These are phyloP conservation scores for Fusarium nisikadoi DNA, from an alignment of 2,329 filamentous ascomycete genomes.

Conservation along the genomic window DNA sequence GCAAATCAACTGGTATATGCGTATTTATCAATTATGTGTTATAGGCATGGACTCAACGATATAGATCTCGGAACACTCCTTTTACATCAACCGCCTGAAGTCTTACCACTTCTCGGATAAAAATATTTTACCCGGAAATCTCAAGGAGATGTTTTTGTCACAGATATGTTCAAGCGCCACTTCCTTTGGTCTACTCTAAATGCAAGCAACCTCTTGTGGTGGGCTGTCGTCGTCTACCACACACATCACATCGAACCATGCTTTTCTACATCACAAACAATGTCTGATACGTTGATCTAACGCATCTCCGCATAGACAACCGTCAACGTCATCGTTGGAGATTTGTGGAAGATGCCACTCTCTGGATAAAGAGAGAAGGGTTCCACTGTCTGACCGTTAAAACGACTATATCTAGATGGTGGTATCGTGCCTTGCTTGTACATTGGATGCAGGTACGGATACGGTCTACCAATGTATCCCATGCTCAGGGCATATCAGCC, in stretches of 20 bases:
- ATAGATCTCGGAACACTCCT: constrained; percentile 2
- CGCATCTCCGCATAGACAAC: constrained; percentile 1
- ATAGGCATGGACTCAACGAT: constrained; percentile 16
- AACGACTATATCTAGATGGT: not conserved
- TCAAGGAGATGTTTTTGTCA: not conserved
- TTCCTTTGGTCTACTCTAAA: not conserved
- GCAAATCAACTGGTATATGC: constrained; percentile 10
- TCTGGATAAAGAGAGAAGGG: constrained; percentile 1
- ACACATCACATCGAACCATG: constrained; percentile 20
- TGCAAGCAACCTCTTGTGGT: constrained; percentile 3
- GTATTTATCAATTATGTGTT: constrained; percentile 7
- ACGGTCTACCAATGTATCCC: not conserved
- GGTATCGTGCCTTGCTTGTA: constrained; percentile 9
- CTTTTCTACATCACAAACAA: constrained; percentile 4
- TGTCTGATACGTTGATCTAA: not conserved
- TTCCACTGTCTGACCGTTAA: not conserved
- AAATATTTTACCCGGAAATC: not conserved
- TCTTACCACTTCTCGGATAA: constrained; percentile 1
- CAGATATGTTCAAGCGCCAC: constrained; percentile 24
- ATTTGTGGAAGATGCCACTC: not conserved
- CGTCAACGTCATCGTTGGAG: not conserved
- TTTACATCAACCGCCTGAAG: not conserved
- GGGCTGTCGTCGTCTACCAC: constrained; percentile 19
- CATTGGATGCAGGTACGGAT: constrained; percentile 16
- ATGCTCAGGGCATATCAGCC: constrained; percentile 9